A percentile compares a stretch with the other conserved stretches of the same genome.
Evolutionary conservation across 1,139 yeast genomes (phyloP).

Genomic region (Kurtzmaniella quercitrusa): DNA sequence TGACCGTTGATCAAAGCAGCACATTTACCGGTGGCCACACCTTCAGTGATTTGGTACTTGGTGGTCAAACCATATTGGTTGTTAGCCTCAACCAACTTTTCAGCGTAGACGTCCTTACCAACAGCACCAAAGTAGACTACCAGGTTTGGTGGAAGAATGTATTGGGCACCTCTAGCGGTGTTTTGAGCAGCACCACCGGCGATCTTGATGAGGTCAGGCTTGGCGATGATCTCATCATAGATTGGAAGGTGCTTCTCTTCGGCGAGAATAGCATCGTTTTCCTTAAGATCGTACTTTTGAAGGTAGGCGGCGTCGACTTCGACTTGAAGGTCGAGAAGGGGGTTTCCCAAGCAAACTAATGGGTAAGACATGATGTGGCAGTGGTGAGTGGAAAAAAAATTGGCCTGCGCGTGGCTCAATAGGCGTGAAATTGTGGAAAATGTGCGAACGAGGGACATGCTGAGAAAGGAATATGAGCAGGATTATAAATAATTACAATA

Average conservation of each 20-base stretch:
- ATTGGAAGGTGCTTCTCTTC: constrained; percentile 88
- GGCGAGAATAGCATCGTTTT: constrained; percentile 90
- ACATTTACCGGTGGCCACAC: constrained; percentile 90
- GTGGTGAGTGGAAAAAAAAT: constrained; percentile 1
- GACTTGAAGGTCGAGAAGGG: constrained; percentile 85
- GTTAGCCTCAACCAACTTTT: constrained; percentile 79
- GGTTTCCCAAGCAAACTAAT: constrained; percentile 52
- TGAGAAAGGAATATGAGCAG: neutral
- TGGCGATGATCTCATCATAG: constrained; percentile 68
- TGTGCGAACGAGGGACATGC: too few relatives aligned
- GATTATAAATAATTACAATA: neutral
- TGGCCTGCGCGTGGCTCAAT: constrained; percentile 1
- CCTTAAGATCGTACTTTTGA: constrained; percentile 77
- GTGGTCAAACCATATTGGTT: constrained; percentile 83
- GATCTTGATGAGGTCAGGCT: constrained; percentile 61
- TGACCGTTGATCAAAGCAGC: constrained; percentile 90
- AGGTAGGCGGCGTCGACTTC: constrained; percentile 67
- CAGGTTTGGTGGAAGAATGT: constrained; percentile 73
- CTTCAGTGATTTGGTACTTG: constrained; percentile 74
- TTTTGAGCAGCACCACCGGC: constrained; percentile 99
- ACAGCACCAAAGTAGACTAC: constrained; percentile 96
- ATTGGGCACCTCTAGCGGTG: constrained; percentile 98
- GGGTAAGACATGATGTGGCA: constrained; percentile 32
- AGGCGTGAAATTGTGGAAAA: constrained; percentile 1
- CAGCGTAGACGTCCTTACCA: constrained; percentile 87